Evolutionary conservation across 2,329 filamentous ascomycete species (phyloP), one percentile per base, ranked within the genome.

Genomic region (Dryadomyces quercivorus): DNA sequence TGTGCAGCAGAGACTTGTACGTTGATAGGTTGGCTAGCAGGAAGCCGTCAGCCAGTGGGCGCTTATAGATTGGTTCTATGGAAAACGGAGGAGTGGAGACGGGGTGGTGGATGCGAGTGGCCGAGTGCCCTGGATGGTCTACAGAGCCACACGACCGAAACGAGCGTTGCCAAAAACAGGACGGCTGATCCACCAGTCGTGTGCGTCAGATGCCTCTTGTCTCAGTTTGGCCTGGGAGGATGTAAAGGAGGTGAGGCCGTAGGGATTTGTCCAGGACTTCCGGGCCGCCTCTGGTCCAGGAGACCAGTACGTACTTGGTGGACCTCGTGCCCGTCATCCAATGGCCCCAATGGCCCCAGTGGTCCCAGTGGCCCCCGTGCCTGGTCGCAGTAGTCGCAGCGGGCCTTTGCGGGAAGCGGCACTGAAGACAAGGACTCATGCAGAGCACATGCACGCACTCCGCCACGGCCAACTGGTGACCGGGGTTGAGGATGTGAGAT

Each of bases 11-110:
- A 55, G 40, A 50, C 34, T 20, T 13, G 42, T 20, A 5, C 62
- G 64, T 61, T 74, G 72, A 75, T 75, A 72, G 72, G 73, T 66
- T 66, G 65, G 57, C 61, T 59, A 55, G 61, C 9, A 61, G 57
- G 61, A 61, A 62, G 62, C 63, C 63, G 64, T 65, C 64, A 66
- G 62, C 72, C 72, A 74, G 69, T 72, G 66, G 72, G 72, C 72
- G 72, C 72, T 73, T 74, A 73, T 65, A 63, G 66, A 67, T 55
- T 50, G 52, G 52, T 26, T 42, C 34, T 38, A 10, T 46, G 42
- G 15, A 20, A 21, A 12, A 18, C 9, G 40, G 26, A 31, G 43
- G 36, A 8, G 43, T 12, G 13, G 31, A 36, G 20, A 45, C 13
- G 36, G 42, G 51, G n/a, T n/a, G 18, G 22, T 13, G 26, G 1